Percentiles rank a stretch among this genome's conserved stretches.
These are phyloP conservation scores for Tuber calosporum DNA, from an alignment of 495 filamentous ascomycete species.

Conservation along the genomic window DNA sequence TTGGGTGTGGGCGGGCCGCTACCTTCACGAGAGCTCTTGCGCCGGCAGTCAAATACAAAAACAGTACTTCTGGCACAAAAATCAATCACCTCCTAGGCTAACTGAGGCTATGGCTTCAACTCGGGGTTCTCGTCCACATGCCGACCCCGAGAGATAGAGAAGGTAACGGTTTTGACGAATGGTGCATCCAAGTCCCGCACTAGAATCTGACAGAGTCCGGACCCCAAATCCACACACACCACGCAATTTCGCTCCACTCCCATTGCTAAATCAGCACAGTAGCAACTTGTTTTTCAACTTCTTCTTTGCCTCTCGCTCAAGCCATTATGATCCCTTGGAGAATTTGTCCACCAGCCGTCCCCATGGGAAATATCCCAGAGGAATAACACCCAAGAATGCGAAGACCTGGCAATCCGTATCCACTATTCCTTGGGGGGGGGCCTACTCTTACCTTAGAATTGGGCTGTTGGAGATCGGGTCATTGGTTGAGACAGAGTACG, in stretches of 20 bases:
- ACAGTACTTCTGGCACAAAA: too few species aligned
- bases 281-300: background rate
- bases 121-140: too few species aligned
- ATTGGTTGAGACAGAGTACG: background rate
- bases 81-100: too few species aligned
- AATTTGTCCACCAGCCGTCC: background rate
- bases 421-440: background rate
- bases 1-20: too few species aligned
- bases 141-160: too few species aligned
- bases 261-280: background rate
- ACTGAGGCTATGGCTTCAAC: too few species aligned
- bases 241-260: rapidly evolving
- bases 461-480: too few species aligned
- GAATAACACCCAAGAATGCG: background rate
- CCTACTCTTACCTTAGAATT: background rate
- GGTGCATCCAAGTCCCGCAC: too few species aligned
- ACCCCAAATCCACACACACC: background rate
- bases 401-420: background rate
- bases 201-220: background rate
- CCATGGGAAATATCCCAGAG: background rate
- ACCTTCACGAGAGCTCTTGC: too few species aligned
- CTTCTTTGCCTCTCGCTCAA: background rate
- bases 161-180: too few species aligned
- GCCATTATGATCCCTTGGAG: background rate
- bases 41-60: too few species aligned